Evolutionary conservation across 148 eudicot species (phyloP), one percentile per base, ranked within the genome.

Genomic region (Silene uniflora): DNA sequence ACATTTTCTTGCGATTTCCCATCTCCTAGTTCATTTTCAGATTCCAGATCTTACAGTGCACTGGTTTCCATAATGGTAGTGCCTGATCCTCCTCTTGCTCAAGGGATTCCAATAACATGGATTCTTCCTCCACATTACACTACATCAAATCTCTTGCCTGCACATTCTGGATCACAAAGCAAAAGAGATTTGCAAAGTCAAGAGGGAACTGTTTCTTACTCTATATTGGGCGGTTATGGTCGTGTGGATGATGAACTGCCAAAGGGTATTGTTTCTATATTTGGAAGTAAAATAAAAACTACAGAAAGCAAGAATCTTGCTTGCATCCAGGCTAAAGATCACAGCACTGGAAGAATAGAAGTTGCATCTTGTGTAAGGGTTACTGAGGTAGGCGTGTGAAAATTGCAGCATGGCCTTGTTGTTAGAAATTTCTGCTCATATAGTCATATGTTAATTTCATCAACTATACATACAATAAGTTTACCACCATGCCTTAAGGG

Each of bases 291-390:
- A 77, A 85, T 93, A 78, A 86, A 62, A 80, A 93, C 98, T 24
- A 71, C 60, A 27, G 90, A 89, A 46, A 78, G 82, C 81, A 81
- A 81, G 69, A 79, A 78, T 83, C 81, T 89, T 79, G 91, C 88
- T 46, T 93, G 98, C 82, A 83, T 93, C 79, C 89, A 83, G 75
- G 98, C 91, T 62, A 86, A 88, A 73, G 98, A 93, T 74, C 87
- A 78, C 77, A 77, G 75, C 61, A 93, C 85, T 74, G 92, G 90
- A 75, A 91, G 96, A 83, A 70, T 72, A 68, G 97, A 87, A 81
- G 83, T 93, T 73, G 98, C 97, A 32, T 85, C 90, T 73, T 93
- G 98, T 87, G 82, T 93, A 64, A 88, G 84, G 86, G 93, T 93
- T 63, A 89, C 92, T 78, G 91, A 91, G 89, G 92, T 89, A 87